A percentile compares a stretch with the other conserved stretches of the same genome.
phyloP scores from a whole-genome alignment of 306 rosid genomes.

The Hippophae rhamnoides region DNA sequence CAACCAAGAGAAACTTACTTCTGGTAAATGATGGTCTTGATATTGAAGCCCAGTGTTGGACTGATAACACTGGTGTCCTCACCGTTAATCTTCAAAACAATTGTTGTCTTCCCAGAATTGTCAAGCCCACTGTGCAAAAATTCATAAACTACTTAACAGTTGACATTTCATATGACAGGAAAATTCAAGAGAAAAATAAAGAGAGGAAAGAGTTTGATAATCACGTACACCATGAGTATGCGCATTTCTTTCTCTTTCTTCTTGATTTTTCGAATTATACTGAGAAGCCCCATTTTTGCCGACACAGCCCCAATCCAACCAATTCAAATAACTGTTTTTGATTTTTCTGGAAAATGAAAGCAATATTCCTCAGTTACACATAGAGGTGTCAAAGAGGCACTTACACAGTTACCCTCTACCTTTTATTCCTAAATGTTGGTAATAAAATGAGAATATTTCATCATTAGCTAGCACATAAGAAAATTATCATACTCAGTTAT shows the following conservation, averaged over 20 bases:
- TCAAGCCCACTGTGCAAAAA: conserved; percentile 61
- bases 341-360: no score
- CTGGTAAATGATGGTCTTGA: conserved; percentile 78
- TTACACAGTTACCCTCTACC: no score
- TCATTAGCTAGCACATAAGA: no score
- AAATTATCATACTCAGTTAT: no score
- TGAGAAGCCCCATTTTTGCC: conserved; percentile 62
- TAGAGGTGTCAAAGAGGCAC: no score
- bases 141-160: neutral
- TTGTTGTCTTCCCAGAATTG: conserved; percentile 89
- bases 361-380: no score
- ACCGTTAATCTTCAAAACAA: conserved; percentile 80
- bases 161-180: neutral
- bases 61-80: conserved; percentile 93
- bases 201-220: neutral
- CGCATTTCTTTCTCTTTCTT: conserved; percentile 91
- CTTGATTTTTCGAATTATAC: conserved; percentile 73
- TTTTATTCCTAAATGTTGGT: no score
- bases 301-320: no score
- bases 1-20: conserved; percentile 30
- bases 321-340: no score
- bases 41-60: conserved; percentile 94
- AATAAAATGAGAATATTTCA: no score
- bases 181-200: neutral
- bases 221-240: conserved; percentile 77